A percentile compares a stretch with the other conserved stretches of the same genome.
Conservation (phyloP, 805 yeast species). For the Candida ortonii region DNA sequence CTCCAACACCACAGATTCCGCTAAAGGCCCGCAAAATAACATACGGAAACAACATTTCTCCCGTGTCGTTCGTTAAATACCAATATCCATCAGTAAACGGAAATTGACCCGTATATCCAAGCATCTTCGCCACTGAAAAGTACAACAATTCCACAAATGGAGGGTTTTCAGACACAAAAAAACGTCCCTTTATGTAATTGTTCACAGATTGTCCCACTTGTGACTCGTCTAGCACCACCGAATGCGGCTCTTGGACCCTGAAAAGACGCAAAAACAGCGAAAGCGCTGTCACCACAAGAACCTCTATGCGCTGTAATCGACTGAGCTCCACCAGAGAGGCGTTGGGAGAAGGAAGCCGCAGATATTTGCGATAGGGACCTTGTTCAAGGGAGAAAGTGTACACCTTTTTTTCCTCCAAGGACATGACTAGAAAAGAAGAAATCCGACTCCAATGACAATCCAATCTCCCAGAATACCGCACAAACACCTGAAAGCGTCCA, state of each 20-base stretch:
- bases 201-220: constrained; percentile 88
- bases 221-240: constrained; percentile 89
- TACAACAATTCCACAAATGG: constrained; percentile 74
- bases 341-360: constrained; percentile 5
- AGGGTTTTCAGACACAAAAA: constrained; percentile 76
- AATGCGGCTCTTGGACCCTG: constrained; percentile 58
- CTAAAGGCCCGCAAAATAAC: constrained; percentile 56
- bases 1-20: constrained; percentile 50
- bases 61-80: constrained; percentile 2
- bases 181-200: constrained; percentile 64
- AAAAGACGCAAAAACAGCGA: constrained; percentile 58
- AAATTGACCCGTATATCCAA: constrained; percentile 62
- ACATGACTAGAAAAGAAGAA: neutral
- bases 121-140: constrained; percentile 55
- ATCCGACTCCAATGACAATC: neutral
- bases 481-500: too few relatives aligned
- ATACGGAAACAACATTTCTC: constrained; percentile 40
- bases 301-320: too few relatives aligned
- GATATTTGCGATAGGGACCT: constrained; percentile 15
- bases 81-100: constrained; percentile 52
- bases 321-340: too few relatives aligned
- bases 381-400: constrained; percentile 6
- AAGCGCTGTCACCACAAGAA: constrained; percentile 20
- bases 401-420: neutral
- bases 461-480: too few relatives aligned